These are phyloP conservation scores for Venustampulla echinocandica DNA, from an alignment of 495 filamentous ascomycete species.

Conservation along the genomic window DNA sequence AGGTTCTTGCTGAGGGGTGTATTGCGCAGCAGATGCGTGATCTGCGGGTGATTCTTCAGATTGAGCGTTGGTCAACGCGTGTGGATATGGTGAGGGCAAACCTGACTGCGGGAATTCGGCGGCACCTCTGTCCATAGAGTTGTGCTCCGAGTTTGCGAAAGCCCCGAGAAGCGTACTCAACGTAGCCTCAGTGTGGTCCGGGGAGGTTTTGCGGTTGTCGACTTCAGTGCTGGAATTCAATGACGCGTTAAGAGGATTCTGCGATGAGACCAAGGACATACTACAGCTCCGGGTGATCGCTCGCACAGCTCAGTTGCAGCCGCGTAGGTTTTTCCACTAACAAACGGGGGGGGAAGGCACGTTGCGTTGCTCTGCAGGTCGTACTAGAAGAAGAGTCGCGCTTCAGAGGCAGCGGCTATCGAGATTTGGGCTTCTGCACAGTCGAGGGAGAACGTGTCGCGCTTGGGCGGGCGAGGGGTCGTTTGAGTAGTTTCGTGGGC, in stretches of 20 bases:
- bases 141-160: constrained; percentile 27
- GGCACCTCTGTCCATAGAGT: constrained; percentile 81
- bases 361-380: background rate
- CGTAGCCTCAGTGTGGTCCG: constrained; percentile 26
- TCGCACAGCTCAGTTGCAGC: too few species aligned
- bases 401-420: too few species aligned
- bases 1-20: constrained; percentile 65
- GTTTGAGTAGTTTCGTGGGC: constrained; percentile 3
- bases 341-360: background rate
- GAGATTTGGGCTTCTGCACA: background rate
- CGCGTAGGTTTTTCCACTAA: background rate
- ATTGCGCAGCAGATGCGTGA: constrained; percentile 74
- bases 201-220: background rate
- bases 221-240: constrained; percentile 25
- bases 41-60: constrained; percentile 82
- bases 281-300: constrained; percentile 26
- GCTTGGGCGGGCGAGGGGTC: constrained; percentile 4
- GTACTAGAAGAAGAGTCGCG: background rate
- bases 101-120: constrained; percentile 97
- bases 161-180: constrained; percentile 27
- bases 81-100: constrained; percentile 81
- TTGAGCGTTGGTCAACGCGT: constrained; percentile 55
- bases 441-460: background rate
- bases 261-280: constrained; percentile 35
- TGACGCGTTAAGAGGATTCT: constrained; percentile 25